A percentile compares a stretch with the other conserved stretches of the same genome.
phyloP scores from a whole-genome alignment of 2,329 filamentous ascomycete genomes.

The Myriosclerotinia duriaeana region DNA sequence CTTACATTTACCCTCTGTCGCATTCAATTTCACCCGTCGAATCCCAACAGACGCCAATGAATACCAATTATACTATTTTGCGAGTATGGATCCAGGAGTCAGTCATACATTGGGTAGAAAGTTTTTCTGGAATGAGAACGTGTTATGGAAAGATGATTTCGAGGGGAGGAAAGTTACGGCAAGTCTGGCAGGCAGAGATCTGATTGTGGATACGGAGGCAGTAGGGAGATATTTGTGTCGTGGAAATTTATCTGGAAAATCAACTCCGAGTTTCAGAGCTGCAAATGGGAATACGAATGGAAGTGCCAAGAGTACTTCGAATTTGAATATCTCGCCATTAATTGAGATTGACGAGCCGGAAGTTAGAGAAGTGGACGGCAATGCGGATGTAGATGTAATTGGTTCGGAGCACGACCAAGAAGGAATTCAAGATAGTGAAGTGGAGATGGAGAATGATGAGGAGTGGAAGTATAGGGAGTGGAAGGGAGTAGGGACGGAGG shows the following conservation, averaged over 20 bases:
- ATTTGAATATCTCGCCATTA: not conserved
- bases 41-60: constrained; percentile 53
- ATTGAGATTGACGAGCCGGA: constrained; percentile 15
- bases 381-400: not conserved
- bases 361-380: not conserved
- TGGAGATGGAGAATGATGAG: constrained; percentile 31
- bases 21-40: constrained; percentile 58
- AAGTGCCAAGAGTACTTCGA: not conserved
- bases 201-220: constrained; percentile 54
- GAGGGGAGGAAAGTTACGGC: constrained; percentile 47
- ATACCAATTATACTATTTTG: constrained; percentile 60
- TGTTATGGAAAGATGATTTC: constrained; percentile 60
- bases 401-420: not conserved
- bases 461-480: constrained; percentile 39
- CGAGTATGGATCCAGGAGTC: constrained; percentile 57
- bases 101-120: constrained; percentile 56
- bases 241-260: constrained; percentile 26
- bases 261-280: constrained; percentile 31
- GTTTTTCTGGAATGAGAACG: constrained; percentile 62
- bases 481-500: constrained; percentile 44
- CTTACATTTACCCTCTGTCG: constrained; percentile 60
- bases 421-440: constrained; percentile 20
- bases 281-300: constrained; percentile 26
- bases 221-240: constrained; percentile 52
- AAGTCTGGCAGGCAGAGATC: constrained; percentile 50